phyloP scores from a whole-genome alignment of 441 rosid genomes.

The Erysimum pusillum region DNA sequence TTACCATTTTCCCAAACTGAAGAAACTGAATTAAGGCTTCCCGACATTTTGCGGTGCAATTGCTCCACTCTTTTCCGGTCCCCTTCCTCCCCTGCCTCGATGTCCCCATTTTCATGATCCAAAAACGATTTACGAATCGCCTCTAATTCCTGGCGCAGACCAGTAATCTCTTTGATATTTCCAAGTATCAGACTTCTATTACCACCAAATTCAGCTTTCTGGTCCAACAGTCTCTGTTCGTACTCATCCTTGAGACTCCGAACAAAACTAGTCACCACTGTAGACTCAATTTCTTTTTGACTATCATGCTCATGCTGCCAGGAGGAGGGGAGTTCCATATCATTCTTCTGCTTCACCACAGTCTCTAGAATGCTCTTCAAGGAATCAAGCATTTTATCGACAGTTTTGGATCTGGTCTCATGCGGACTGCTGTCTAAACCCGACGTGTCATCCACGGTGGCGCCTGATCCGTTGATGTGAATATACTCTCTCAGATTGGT shows the following conservation, averaged over 20 bases:
- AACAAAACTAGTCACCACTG: constrained; percentile 59
- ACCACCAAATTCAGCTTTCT: constrained; percentile 50
- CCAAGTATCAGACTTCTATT: constrained; percentile 53
- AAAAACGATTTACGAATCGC: constrained; percentile 62
- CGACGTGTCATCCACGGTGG: constrained; percentile 48
- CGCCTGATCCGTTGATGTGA: constrained; percentile 47
- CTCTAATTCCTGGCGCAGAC: constrained; percentile 78
- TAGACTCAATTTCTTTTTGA: constrained; percentile 59
- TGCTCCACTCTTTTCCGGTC: constrained; percentile 53
- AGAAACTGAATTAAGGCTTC: constrained; percentile 56
- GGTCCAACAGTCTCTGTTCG: constrained; percentile 61
- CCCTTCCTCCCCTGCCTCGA: constrained; percentile 57
- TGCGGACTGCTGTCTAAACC: constrained; percentile 58
- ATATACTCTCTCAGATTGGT: constrained; percentile 54
- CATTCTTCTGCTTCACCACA: constrained; percentile 50
- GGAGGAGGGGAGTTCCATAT: constrained; percentile 49
- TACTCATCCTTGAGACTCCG: constrained; percentile 65
- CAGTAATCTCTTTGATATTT: constrained; percentile 69
- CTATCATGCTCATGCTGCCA: constrained; percentile 69
- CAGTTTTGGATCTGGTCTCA: constrained; percentile 57
- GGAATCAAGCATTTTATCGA: constrained; percentile 61
- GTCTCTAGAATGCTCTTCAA: constrained; percentile 58
- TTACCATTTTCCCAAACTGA: constrained; percentile 73
- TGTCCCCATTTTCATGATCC: constrained; percentile 66
- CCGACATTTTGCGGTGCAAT: constrained; percentile 66